Base-by-base conservation (phyloP, 768 basidiomycete species). In the Strobilomyces confusus region DNA sequence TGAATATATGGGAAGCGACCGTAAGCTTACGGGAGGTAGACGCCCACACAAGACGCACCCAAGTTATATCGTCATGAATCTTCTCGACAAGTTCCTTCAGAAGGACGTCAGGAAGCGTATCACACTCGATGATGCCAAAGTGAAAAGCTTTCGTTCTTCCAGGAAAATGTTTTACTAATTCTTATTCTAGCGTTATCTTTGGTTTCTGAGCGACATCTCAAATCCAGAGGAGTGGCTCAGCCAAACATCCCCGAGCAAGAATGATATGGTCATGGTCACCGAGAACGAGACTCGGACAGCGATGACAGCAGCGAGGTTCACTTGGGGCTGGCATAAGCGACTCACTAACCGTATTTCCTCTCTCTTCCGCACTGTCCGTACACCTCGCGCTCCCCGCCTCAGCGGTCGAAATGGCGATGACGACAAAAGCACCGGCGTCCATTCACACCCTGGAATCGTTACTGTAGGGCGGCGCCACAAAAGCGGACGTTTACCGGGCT, bases 61-160 rank as follows among this genome's bases (percentile, higher is more conserved):
- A 54, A 89, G 87, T 0, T 71, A 73, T 14, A 73, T 80, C 30
- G 84, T 89, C 42, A 76, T 94, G 48, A 75, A 81, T 57, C 72
- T 98, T 41, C 74, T 98, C n/a, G 77, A 84, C 44, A 75, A 77
- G 26, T 73, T 98, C 53, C 77, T 98, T 45, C 81, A 91, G 70
- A 98, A 97, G 75, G 86, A 94, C 59, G 79, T 79, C 6, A 72
- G 66, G 26, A 79, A 78, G 64, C 79, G 95, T 51, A 88, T 95
- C 47, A 86, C 83, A 19, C 77, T 98, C 40, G 80, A 83, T 26
- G 78, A 89, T 60, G 83, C 93, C 61, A 98, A 95, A 82, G 95
- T 87, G 64, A 57, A 75, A 61, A 23, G 3, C 7, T 29, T 48
- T 23, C 9, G 12, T 53, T 37, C 14, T 44, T 36, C 32, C n/a